Evolutionary conservation across 2,329 filamentous ascomycete genomes (phyloP).

Genomic region (Colletotrichum truncatum): DNA sequence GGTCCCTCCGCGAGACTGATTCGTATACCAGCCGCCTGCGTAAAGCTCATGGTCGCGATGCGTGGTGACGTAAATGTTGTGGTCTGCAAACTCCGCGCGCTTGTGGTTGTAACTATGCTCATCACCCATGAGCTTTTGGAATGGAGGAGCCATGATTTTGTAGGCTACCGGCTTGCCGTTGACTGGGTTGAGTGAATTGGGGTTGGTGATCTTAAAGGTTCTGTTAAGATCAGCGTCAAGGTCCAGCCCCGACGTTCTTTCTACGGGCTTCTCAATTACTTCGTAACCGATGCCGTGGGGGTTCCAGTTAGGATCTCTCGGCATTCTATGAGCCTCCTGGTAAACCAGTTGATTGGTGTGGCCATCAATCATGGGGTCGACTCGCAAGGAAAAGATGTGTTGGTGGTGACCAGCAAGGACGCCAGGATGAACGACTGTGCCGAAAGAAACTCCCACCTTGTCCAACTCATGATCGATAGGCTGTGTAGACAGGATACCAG

Average conservation of each 20-base stretch:
- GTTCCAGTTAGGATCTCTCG: slow-evolving; percentile 21
- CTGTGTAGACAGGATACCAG: slow-evolving; percentile 68
- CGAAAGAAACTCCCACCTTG: slow-evolving; percentile 57
- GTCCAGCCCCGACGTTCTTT: slow-evolving; percentile 7
- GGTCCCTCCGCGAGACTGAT: slow-evolving; percentile 21
- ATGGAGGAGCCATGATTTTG: slow-evolving; percentile 26
- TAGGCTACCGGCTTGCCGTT: slow-evolving; percentile 30
- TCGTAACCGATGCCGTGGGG: slow-evolving; percentile 27
- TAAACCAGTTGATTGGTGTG: slow-evolving; percentile 64
- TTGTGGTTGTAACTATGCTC: slow-evolving; percentile 24
- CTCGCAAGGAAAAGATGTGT: slow-evolving; percentile 76
- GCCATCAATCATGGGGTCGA: slow-evolving; percentile 71
- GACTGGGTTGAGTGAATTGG: slow-evolving; percentile 24
- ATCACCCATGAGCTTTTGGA: slow-evolving; percentile 28
- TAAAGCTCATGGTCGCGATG: slow-evolving; percentile 23
- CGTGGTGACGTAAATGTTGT: slow-evolving; percentile 29
- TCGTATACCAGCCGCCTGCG: slow-evolving; percentile 26
- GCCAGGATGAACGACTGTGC: slow-evolving; percentile 69
- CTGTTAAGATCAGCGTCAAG: slow-evolving; percentile 20
- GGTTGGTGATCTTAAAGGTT: slow-evolving; percentile 30
- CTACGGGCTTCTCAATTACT: slow-evolving; percentile 18
- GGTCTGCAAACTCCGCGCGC: slow-evolving; percentile 28
- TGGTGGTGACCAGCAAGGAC: slow-evolving; percentile 67
- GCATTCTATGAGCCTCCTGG: slow-evolving; percentile 39
- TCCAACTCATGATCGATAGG: slow-evolving; percentile 63